phyloP scores from a whole-genome alignment of 2,329 filamentous ascomycete genomes.

The Penicillium verrucosum region DNA sequence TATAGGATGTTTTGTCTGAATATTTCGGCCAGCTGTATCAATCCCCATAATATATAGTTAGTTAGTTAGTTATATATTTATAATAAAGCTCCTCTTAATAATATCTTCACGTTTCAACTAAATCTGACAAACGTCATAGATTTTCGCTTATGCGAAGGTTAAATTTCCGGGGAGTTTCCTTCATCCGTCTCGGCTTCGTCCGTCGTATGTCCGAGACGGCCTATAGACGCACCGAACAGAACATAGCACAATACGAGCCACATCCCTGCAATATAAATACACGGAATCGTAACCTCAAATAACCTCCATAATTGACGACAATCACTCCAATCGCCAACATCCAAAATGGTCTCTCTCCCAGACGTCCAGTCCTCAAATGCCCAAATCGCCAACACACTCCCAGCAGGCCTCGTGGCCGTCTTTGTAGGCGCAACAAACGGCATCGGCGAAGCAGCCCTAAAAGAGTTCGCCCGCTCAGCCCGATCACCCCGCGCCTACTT shows the following conservation, averaged over 20 bases:
- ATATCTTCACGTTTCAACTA: not conserved
- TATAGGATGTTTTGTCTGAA: not conserved
- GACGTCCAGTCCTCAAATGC: constrained; percentile 12
- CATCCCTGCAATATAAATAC: not conserved
- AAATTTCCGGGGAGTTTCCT: not conserved
- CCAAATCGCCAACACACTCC: constrained; percentile 25
- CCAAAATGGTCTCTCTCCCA: constrained; percentile 11
- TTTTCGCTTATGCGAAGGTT: not conserved
- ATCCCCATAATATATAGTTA: no score
- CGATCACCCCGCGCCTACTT: constrained; percentile 46
- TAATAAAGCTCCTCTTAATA: not conserved
- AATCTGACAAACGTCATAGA: no score
- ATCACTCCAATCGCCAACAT: not conserved
- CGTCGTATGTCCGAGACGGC: not conserved
- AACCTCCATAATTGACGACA: no score
- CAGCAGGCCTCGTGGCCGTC: constrained; percentile 46
- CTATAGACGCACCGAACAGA: not conserved
- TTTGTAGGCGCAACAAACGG: constrained; percentile 53
- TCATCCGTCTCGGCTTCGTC: not conserved
- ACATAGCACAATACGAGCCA: not conserved
- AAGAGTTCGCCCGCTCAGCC: constrained; percentile 44
- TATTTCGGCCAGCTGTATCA: no score
- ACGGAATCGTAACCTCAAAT: not conserved
- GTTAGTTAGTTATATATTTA: no score
- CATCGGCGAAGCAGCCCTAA: constrained; percentile 50